phyloP scores from a whole-genome alignment of 352 stramenopile species.

The Blastocystis sp. region DNA sequence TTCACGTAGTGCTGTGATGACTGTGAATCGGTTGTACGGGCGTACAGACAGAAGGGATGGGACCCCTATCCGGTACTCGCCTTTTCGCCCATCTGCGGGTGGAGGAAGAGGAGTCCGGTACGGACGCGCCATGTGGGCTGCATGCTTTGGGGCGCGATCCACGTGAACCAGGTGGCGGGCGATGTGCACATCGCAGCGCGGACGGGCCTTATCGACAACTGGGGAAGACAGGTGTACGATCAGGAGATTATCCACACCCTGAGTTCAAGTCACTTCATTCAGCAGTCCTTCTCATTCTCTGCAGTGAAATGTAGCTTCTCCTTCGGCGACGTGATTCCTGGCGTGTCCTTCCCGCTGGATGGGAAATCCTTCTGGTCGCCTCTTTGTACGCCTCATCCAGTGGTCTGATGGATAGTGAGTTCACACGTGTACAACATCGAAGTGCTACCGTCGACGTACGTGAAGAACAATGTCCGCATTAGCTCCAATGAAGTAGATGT shows the following conservation, averaged over 20 bases:
- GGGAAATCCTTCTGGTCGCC: neutral
- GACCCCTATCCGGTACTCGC: neutral
- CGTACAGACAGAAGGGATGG: constrained; percentile 18
- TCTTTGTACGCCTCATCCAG: neutral
- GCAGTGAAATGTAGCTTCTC: constrained; percentile 12
- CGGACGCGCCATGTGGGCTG: neutral
- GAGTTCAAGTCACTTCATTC: constrained; percentile 36
- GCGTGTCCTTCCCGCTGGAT: constrained; percentile 21
- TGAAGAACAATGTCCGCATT: neutral
- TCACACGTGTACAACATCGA: constrained; percentile 43
- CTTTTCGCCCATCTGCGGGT: neutral
- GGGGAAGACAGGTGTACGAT: constrained; percentile 10
- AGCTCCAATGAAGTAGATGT: constrained; percentile 27
- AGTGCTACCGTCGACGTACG: constrained; percentile 27
- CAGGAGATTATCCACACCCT: constrained; percentile 23
- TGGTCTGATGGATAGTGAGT: neutral
- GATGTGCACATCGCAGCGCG: constrained; percentile 25
- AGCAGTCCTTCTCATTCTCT: neutral
- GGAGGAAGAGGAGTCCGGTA: neutral
- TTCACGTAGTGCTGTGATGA: constrained; percentile 37
- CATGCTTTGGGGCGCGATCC: constrained; percentile 38
- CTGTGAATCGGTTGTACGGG: neutral
- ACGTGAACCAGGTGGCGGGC: constrained; percentile 59
- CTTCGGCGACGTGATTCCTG: constrained; percentile 32
- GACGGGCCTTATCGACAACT: neutral